Conservation (phyloP, 257 asterid genomes). For the Penstemon newberryi region DNA sequence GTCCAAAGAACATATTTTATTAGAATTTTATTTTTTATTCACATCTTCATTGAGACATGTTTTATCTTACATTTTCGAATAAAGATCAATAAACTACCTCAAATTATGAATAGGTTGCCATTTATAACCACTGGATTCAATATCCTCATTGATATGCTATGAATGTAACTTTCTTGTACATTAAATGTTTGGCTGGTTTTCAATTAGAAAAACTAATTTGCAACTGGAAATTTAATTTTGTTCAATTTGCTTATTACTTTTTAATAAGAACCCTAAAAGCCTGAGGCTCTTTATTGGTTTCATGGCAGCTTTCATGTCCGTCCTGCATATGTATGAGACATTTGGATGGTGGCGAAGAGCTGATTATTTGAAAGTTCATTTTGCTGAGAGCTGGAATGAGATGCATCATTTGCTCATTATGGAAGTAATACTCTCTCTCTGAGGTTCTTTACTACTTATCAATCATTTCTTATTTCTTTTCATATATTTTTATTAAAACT, state of each 20-base stretch:
- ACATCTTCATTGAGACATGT: background rate
- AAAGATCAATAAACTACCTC: background rate
- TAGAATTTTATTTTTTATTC: background rate
- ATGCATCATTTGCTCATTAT: constrained; percentile 99
- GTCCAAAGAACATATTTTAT: background rate
- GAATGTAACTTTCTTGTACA: constrained; percentile 5
- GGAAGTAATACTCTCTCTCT: constrained; percentile 64
- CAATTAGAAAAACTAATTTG: constrained; percentile 4
- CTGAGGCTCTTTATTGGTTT: constrained; percentile 1
- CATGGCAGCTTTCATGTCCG: constrained; percentile 90
- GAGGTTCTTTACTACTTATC: background rate
- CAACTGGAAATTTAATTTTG: too few species aligned
- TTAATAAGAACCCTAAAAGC: too few species aligned
- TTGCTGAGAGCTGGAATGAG: constrained; percentile 99
- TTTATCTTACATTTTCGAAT: background rate
- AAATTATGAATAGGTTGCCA: constrained; percentile 3
- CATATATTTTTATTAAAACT: background rate
- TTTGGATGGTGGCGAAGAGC: constrained; percentile 99
- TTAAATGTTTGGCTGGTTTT: constrained; percentile 8
- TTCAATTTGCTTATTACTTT: too few species aligned
- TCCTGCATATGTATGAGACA: constrained; percentile 92
- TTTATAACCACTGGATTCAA: background rate
- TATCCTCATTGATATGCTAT: background rate
- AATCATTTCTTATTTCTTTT: constrained; percentile 11
- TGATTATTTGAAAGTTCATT: constrained; percentile 95